phyloP scores from a whole-genome alignment of 73 alveolate species.

The Paramecium pentaurelia region DNA sequence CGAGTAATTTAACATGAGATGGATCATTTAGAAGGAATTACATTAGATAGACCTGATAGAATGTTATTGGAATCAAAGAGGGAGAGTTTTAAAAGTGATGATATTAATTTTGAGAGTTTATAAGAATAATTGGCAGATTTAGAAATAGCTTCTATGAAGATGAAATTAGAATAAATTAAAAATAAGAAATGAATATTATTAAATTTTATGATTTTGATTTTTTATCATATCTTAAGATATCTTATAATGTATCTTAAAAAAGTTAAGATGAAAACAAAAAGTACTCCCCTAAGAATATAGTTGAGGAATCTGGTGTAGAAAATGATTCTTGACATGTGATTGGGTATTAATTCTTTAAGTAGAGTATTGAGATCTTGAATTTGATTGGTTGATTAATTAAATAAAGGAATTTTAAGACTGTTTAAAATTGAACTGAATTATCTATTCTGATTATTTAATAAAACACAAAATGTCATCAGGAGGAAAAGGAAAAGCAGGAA shows the following conservation, averaged over 20 bases:
- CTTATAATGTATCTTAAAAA: neutral
- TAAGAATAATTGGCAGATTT: neutral
- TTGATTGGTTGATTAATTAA: neutral
- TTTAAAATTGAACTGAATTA: neutral
- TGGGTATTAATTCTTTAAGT: neutral
- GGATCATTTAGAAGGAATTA: neutral
- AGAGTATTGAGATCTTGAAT: constrained; percentile 3
- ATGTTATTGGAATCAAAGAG: neutral
- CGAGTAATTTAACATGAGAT: neutral
- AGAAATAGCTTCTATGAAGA: neutral
- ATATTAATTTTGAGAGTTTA: neutral
- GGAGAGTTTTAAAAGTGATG: neutral
- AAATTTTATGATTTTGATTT: neutral
- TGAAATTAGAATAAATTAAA: neutral
- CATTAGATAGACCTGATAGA: neutral
- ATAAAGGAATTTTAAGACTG: neutral
- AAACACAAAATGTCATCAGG: constrained; percentile 9
- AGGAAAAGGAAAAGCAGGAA: constrained; percentile 82
- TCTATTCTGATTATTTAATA: neutral
- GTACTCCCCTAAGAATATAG: neutral
- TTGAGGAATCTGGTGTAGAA: neutral
- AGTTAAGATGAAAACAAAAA: neutral
- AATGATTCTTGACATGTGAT: constrained; percentile 13
- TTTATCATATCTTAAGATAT: neutral
- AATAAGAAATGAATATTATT: neutral